These are phyloP conservation scores for Chaetomium fimeti DNA, from an alignment of 495 filamentous ascomycete species.

Conservation along the genomic window DNA sequence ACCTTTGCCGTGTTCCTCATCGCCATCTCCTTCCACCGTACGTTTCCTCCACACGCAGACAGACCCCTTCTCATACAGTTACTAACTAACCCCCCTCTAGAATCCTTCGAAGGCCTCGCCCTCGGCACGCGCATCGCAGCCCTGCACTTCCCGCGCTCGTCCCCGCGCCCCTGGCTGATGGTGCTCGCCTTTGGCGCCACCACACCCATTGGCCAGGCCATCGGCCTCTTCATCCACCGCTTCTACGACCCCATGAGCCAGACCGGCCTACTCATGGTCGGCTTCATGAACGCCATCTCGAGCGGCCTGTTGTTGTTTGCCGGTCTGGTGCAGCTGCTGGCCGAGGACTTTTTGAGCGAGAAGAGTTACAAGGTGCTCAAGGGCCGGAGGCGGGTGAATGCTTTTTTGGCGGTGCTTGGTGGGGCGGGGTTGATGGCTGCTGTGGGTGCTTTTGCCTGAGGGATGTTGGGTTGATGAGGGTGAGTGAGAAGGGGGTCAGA, in stretches of 20 bases:
- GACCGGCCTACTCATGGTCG: constrained; percentile 83
- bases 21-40: constrained; percentile 75
- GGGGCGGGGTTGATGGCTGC: constrained; percentile 82
- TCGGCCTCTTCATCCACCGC: constrained; percentile 76
- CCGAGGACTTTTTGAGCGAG: constrained; percentile 90
- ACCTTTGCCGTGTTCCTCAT: constrained; percentile 76
- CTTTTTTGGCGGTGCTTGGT: constrained; percentile 71
- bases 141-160: constrained; percentile 56
- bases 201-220: constrained; percentile 86
- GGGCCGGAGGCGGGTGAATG: constrained; percentile 68
- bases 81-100: constrained; percentile 1
- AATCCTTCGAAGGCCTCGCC: constrained; percentile 72
- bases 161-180: constrained; percentile 84
- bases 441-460: constrained; percentile 82
- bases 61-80: not conserved
- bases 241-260: constrained; percentile 82
- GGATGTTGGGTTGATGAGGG: not conserved
- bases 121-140: constrained; percentile 71
- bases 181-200: constrained; percentile 86
- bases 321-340: constrained; percentile 84
- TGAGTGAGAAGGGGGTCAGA: not conserved
- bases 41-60: not conserved
- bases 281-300: constrained; percentile 88
- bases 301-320: constrained; percentile 86
- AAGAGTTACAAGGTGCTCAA: constrained; percentile 74